Base-by-base conservation (phyloP, 2,329 filamentous ascomycete species). In the Hypoxylon sp. region DNA sequence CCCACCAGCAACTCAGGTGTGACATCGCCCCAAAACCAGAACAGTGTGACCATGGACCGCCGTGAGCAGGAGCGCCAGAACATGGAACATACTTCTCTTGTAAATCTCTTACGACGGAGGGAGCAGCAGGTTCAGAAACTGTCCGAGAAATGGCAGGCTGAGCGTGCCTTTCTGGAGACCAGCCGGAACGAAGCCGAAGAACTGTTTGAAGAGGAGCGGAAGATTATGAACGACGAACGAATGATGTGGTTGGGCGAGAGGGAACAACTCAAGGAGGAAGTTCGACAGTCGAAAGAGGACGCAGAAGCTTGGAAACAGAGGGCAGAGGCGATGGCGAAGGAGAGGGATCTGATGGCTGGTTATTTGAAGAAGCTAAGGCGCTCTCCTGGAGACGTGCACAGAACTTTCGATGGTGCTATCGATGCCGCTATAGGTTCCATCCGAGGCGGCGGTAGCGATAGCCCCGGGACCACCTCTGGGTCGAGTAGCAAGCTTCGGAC, bases 131-230 rank as follows among this genome's bases (percentile, higher is more conserved):
- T 61, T 48, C 62, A 69, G 33, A 66, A 59, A 43, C 48, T 72
- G 48, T 73, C 78, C 20, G 80, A 82, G 55, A 80, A 78, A 17
- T 83, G 81, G 81, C 80, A 81, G 64, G 78, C 79, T 8, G 82
- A 85, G 67, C 78, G 82, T 27, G 79, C 77, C 46, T 78, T 83
- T 53, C 73, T 84, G 53, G 81, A 84, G 65, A 81, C 80, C 5
- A 83, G 80, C 60, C 78, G 82, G 9, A 77, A 78, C 41, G 78
- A 81, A 11, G 81, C 79, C 3, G 82, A 84, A 63, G 79, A 82
- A 66, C 78, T 84, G n/a, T 83, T 83, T 65, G 78, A 78, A 60
- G 80, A 83, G 63, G 81, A 84, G 65, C 78, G 81, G 6, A 73
- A 73, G 46, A 75, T 83, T 53, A 83, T 84, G 78, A 80, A 83